A percentile compares a stretch with the other conserved stretches of the same genome.
phyloP scores from a whole-genome alignment of 768 basidiomycete genomes.

The Bullera alba region DNA sequence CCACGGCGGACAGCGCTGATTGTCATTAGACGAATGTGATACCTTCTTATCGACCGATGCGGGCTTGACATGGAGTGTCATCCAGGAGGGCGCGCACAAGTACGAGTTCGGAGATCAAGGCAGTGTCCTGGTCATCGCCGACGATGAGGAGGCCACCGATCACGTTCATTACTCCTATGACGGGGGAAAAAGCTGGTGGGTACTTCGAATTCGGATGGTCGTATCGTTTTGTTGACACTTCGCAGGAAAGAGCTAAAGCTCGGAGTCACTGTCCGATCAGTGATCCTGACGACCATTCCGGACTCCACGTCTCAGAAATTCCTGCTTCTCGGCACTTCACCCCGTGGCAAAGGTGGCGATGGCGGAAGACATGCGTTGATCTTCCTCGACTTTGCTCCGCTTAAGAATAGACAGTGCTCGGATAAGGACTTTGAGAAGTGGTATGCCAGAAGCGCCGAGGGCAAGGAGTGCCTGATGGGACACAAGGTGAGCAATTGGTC shows the following conservation, averaged over 20 bases:
- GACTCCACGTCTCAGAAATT: slow-evolving; percentile 97
- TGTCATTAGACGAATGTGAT: slow-evolving; percentile 59
- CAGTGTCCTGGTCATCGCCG: slow-evolving; percentile 69
- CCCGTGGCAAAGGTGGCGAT: slow-evolving; percentile 53
- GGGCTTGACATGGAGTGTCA: slow-evolving; percentile 78
- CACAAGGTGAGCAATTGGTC: slow-evolving; percentile 59
- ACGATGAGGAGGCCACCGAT: slow-evolving; percentile 74
- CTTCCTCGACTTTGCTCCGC: slow-evolving; percentile 72
- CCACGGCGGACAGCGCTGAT: slow-evolving; percentile 1
- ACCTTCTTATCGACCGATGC: slow-evolving; percentile 90
- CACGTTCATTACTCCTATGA: slow-evolving; percentile 71
- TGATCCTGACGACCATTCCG: slow-evolving; percentile 76
- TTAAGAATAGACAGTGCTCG: slow-evolving; percentile 62
- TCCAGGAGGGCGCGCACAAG: slow-evolving; percentile 68
- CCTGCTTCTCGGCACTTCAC: slow-evolving; percentile 71
- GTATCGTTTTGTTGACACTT: background rate
- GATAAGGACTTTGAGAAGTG: slow-evolving; percentile 74
- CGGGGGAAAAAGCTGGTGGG: slow-evolving; percentile 74
- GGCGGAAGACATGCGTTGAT: slow-evolving; percentile 64
- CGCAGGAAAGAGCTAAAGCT: slow-evolving; percentile 65
- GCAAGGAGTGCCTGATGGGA: slow-evolving; percentile 82
- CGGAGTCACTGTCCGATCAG: slow-evolving; percentile 63
- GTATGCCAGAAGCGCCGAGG: slow-evolving; percentile 65
- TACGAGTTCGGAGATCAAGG: slow-evolving; percentile 93
- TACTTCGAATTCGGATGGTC: slow-evolving; percentile 4